A percentile compares a stretch with the other conserved stretches of the same genome.
Conservation (phyloP, 2,329 filamentous ascomycete species). For the Aspergillus sp. region DNA sequence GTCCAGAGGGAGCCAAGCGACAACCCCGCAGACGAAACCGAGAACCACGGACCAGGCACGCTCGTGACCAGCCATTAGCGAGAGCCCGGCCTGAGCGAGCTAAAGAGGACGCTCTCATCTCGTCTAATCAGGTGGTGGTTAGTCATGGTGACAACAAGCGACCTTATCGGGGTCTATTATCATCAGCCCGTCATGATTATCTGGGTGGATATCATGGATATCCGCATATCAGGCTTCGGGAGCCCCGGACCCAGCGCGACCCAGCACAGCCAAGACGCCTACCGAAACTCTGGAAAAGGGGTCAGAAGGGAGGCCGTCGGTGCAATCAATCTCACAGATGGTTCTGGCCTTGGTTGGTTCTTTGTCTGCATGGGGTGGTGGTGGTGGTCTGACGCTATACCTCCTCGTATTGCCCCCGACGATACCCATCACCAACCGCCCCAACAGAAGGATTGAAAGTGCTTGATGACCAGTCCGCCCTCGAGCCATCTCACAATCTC, state of each 20-base stretch:
- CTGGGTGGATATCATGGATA: not conserved
- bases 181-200: not conserved
- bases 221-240: not conserved
- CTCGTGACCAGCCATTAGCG: not conserved
- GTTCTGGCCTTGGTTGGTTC: not conserved
- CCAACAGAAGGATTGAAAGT: no score
- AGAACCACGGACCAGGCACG: not conserved
- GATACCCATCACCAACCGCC: not conserved
- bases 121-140: not conserved
- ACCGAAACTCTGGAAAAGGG: not conserved
- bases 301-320: not conserved
- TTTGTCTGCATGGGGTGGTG: not conserved
- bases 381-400: not conserved
- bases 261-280: not conserved
- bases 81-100: no score
- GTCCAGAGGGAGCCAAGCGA: not conserved
- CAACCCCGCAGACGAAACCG: not conserved
- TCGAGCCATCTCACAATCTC: no score
- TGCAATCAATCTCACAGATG: no score
- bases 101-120: not conserved
- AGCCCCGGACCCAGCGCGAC: not conserved
- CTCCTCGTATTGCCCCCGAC: not conserved
- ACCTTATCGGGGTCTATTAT: not conserved
- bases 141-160: not conserved
- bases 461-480: no score